Base-by-base conservation (phyloP, 2,329 filamentous ascomycete genomes). In the Alternaria arborescens region DNA sequence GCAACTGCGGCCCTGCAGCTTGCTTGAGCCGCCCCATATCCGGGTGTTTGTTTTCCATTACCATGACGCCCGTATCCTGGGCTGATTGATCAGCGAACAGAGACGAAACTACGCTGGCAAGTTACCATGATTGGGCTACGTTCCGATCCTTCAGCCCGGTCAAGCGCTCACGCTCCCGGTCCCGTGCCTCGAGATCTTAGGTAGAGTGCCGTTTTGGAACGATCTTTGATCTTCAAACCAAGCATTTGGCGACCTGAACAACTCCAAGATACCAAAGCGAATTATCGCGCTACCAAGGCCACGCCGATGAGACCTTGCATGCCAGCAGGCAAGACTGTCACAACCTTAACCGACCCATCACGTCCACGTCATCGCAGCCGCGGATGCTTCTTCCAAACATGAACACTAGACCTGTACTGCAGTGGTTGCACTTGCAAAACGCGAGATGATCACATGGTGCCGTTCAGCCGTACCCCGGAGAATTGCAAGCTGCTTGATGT, bases 381-480 rank as follows among this genome's bases (percentile, higher is more conserved):
- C 32, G 51, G 11, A 26, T 50, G 43, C 41, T 24, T 55, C 36
- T 57, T 46, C 46, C 12, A 36, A 46, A 38, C 12, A 44, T 32
- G 20, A 38, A 53, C n/a, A 40, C 57, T 42, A 57, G 32, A 18
- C 28, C 11, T 40, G 28, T 16, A 24, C 18, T 14, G n/a, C 24
- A 24, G 6, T 24, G 20, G 12, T 24, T 16, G 40, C 28, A 32
- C 18, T 47, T 24, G 30, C 40, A 34, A 12, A 14, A 57, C 30
- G 26, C 32, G 26, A 48, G 28, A 43, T 43, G 51, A 52, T 42
- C 55, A 59, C 53, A 57, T 30, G 52, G 57, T 41, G 42, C 34
- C n/a, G 42, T 26, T 48, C 52, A n/a, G 34, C 46, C 51, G 20
- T 41, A 51, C 32, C 26, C 34, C 62, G 55, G 56, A 63, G 60